phyloP scores from a whole-genome alignment of 495 filamentous ascomycete genomes.

The Xylaria acuta region DNA sequence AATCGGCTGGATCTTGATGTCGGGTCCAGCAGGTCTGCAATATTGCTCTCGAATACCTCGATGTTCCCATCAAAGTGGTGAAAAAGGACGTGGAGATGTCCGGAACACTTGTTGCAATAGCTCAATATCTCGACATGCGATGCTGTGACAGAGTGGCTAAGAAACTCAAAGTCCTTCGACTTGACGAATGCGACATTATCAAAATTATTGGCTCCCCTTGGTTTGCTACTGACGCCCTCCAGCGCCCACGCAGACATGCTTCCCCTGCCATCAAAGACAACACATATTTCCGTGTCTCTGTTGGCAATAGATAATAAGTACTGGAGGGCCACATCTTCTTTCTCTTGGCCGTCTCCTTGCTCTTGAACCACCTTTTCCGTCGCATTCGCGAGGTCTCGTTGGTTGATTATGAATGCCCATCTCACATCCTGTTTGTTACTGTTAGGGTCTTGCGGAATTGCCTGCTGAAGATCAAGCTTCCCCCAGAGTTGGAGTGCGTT shows the following conservation, averaged over 20 bases:
- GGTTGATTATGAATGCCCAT: conserved; percentile 85
- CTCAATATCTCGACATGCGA: conserved; percentile 71
- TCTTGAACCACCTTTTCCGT: conserved; percentile 77
- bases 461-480: conserved; percentile 76
- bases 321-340: conserved; percentile 73
- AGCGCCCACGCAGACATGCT: conserved; percentile 95
- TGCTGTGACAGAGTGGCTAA: conserved; percentile 40
- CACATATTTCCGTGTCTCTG: conserved; percentile 82
- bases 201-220: conserved; percentile 68
- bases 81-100: conserved; percentile 75
- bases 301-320: conserved; percentile 89
- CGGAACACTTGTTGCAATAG: conserved; percentile 68
- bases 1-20: conserved; percentile 67
- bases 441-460: conserved; percentile 62
- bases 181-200: conserved; percentile 87
- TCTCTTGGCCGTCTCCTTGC: conserved; percentile 59
- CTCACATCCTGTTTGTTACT: conserved; percentile 56
- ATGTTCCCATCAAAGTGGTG: conserved; percentile 89
- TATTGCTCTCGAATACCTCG: conserved; percentile 76
- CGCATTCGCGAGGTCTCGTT: conserved; percentile 77
- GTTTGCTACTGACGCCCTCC: conserved; percentile 84
- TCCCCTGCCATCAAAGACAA: conserved; percentile 83
- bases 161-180: conserved; percentile 69
- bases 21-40: conserved; percentile 84
- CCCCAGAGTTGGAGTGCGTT: conserved; percentile 81